Evolutionary conservation across 257 asterid species (phyloP).

Genomic region (Ehretia macrophylla): DNA sequence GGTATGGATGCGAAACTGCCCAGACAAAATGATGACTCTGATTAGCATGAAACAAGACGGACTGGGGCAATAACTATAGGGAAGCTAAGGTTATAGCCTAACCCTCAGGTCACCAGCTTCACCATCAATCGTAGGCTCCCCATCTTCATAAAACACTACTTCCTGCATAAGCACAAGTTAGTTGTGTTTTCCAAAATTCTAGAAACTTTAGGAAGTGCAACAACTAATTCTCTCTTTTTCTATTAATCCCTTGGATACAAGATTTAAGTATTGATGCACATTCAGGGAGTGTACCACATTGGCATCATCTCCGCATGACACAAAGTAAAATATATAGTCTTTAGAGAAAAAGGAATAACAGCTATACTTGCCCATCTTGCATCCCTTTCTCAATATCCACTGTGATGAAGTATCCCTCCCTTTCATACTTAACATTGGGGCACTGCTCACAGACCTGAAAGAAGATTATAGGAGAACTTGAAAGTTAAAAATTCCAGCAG

Average conservation of each 20-base stretch:
- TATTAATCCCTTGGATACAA: too few species aligned
- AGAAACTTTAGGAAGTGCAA: too few species aligned
- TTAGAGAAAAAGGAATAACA: neutral
- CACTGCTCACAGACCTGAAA: slow-evolving; percentile 93
- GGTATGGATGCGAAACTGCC: slow-evolving; percentile 81
- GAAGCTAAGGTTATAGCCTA: slow-evolving; percentile 19
- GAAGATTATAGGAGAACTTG: slow-evolving; percentile 6
- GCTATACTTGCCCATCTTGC: slow-evolving; percentile 95
- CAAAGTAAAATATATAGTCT: neutral
- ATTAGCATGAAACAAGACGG: slow-evolving; percentile 7
- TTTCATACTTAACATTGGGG: slow-evolving; percentile 88
- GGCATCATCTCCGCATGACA: too few species aligned
- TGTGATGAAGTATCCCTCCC: slow-evolving; percentile 87
- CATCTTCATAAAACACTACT: slow-evolving; percentile 88
- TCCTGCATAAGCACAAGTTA: slow-evolving; percentile 45
- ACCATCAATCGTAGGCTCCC: slow-evolving; percentile 93
- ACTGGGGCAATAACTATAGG: neutral
- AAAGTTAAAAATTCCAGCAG: neutral
- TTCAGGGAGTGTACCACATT: too few species aligned
- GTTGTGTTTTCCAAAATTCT: neutral
- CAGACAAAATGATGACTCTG: slow-evolving; percentile 7
- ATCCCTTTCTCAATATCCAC: slow-evolving; percentile 98
- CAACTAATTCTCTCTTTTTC: too few species aligned
- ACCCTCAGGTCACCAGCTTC: slow-evolving; percentile 98
- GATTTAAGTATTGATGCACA: too few species aligned